A percentile compares a stretch with the other conserved stretches of the same genome.
Conservation (phyloP, 208 protist species). For the Crithidia thermophila region DNA sequence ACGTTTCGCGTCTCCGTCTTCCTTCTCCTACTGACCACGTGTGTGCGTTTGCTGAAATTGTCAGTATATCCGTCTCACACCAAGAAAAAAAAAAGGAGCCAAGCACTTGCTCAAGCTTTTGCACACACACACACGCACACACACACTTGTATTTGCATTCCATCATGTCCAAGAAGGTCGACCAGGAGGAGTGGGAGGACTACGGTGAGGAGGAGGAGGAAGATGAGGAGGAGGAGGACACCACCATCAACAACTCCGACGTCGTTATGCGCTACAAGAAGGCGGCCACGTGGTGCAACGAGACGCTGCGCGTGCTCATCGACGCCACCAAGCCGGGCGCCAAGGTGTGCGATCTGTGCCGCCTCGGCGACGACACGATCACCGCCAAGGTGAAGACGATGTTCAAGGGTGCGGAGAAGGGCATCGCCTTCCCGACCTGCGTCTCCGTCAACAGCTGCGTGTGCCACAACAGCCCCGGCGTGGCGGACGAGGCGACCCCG, state of each 20-base stretch:
- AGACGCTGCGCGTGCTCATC: conserved; percentile 91
- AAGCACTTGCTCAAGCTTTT: not conserved
- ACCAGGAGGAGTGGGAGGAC: conserved; percentile 80
- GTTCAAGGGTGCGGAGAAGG: conserved; percentile 96
- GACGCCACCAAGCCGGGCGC: conserved; percentile 84
- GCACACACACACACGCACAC: conserved; percentile 16
- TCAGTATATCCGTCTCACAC: too few relatives aligned
- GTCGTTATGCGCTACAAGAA: conserved; percentile 98
- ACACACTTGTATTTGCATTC: conserved; percentile 7
- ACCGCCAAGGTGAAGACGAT: conserved; percentile 87
- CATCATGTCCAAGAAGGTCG: conserved; percentile 74
- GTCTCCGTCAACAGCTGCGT: conserved; percentile 98
- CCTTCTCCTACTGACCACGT: too few relatives aligned
- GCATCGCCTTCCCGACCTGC: conserved; percentile 99
- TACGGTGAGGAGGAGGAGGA: conserved; percentile 57
- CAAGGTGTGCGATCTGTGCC: conserved; percentile 87
- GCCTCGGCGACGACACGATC: conserved; percentile 89
- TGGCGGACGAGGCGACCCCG: conserved; percentile 73
- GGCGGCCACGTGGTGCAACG: conserved; percentile 96
- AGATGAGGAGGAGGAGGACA: conserved; percentile 93
- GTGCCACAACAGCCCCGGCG: conserved; percentile 97
- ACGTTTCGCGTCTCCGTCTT: not conserved
- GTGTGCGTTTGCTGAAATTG: too few relatives aligned
- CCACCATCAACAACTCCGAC: conserved; percentile 94
- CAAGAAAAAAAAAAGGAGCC: too few relatives aligned